A percentile compares a stretch with the other conserved stretches of the same genome.
Conservation (phyloP, 176 grass and related monocot species). For the Eremochloa ophiuroides region DNA sequence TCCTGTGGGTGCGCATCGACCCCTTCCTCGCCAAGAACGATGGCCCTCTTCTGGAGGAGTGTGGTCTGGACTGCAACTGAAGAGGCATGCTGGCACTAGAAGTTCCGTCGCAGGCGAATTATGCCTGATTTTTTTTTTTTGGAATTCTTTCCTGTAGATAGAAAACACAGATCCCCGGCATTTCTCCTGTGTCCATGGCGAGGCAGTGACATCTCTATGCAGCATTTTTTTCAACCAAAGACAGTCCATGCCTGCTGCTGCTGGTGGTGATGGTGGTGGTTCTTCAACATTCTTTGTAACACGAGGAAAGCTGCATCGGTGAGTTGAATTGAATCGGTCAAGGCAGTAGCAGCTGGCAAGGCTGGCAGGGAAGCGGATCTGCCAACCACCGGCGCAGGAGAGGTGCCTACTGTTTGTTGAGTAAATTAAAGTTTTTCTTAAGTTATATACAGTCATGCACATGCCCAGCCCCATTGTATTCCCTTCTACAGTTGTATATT, state of each 20-base stretch:
- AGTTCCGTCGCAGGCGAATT: not conserved
- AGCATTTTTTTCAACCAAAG: not conserved
- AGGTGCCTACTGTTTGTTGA: slow-evolving; percentile 14
- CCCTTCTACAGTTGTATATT: not conserved
- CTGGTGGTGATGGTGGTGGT: not conserved
- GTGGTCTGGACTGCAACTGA: slow-evolving; percentile 69
- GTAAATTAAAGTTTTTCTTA: slow-evolving; percentile 28
- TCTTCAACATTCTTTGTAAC: not conserved
- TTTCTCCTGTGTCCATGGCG: not conserved
- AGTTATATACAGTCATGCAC: not conserved
- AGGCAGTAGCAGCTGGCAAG: not conserved
- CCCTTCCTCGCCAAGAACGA: slow-evolving; percentile 59
- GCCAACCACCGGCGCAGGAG: not conserved
- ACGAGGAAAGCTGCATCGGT: not conserved
- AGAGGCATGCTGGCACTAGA: not conserved
- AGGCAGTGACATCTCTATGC: slow-evolving; percentile 1
- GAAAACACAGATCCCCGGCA: slow-evolving; percentile 16
- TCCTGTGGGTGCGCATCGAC: slow-evolving; percentile 62
- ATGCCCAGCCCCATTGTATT: slow-evolving; percentile 8
- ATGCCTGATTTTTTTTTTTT: slow-evolving; percentile 10
- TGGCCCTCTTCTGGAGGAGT: slow-evolving; percentile 64
- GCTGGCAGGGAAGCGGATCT: too few species aligned
- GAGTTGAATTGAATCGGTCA: not conserved
- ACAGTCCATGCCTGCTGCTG: not conserved
- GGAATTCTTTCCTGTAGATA: slow-evolving; percentile 51